Evolutionary conservation across 2,329 filamentous ascomycete species (phyloP).

Genomic region (Ustulina deusta): DNA sequence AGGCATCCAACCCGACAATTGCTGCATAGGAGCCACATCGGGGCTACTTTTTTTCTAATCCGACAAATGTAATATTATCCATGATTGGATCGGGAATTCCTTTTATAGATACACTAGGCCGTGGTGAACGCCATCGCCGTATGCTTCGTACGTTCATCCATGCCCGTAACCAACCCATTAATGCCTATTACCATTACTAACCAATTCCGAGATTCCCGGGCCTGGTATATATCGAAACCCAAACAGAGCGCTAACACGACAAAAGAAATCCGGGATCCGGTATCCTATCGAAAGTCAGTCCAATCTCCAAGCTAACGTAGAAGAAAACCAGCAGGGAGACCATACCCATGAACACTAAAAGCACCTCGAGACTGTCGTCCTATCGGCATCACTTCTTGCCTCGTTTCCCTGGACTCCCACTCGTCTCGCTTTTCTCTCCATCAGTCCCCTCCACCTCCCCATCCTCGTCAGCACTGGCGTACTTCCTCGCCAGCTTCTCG

Average conservation of each 20-base stretch:
- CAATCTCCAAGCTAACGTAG: background rate
- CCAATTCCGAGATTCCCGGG: background rate
- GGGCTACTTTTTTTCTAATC: background rate
- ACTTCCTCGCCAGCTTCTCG: constrained; percentile 43
- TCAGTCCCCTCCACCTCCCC: background rate
- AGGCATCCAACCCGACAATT: background rate
- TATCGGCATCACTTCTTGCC: background rate
- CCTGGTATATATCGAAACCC: background rate
- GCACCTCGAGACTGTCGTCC: background rate
- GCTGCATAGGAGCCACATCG: background rate
- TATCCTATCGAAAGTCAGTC: constrained; percentile 10
- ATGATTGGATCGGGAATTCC: background rate
- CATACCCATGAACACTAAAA: constrained; percentile 14
- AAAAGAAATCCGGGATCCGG: constrained; percentile 16
- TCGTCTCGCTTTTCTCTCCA: constrained; percentile 15
- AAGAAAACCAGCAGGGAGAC: background rate
- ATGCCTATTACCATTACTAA: constrained; percentile 16
- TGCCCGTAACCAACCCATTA: constrained; percentile 16
- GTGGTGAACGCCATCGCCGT: constrained; percentile 18
- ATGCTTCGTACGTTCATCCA: constrained; percentile 22
- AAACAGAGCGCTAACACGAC: constrained; percentile 4
- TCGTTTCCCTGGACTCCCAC: background rate
- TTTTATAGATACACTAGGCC: background rate
- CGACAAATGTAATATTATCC: background rate
- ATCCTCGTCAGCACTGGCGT: background rate